Evolutionary conservation across 2,329 filamentous ascomycete genomes (phyloP).

Genomic region (Monilinia fructigena): DNA sequence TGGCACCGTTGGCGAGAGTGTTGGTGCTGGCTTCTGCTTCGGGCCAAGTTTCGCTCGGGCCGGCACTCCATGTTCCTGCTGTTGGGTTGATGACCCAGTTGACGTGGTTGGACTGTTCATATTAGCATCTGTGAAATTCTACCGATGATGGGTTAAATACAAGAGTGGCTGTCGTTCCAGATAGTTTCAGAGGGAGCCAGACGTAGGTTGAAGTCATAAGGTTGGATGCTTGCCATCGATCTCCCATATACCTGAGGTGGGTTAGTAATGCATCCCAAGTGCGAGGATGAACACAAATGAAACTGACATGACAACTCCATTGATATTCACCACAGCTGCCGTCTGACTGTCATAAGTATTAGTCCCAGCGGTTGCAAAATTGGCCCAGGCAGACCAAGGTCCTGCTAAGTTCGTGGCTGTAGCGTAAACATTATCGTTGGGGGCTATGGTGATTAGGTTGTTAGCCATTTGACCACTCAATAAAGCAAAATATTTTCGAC

Average conservation of each 20-base stretch:
- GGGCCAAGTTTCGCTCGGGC: slow-evolving; percentile 47
- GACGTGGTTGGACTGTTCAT: slow-evolving; percentile 46
- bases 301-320: slow-evolving; percentile 37
- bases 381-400: slow-evolving; percentile 60
- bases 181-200: slow-evolving; percentile 60
- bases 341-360: slow-evolving; percentile 61
- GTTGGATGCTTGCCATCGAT: slow-evolving; percentile 62
- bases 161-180: slow-evolving; percentile 51
- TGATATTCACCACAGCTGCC: slow-evolving; percentile 54
- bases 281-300: not conserved
- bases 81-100: slow-evolving; percentile 53
- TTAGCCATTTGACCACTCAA: not conserved
- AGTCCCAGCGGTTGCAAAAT: slow-evolving; percentile 56
- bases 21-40: slow-evolving; percentile 51
- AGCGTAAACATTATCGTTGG: slow-evolving; percentile 65
- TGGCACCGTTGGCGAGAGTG: slow-evolving; percentile 48
- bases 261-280: not conserved
- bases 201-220: slow-evolving; percentile 61
- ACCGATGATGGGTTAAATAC: slow-evolving; percentile 26
- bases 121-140: slow-evolving; percentile 9
- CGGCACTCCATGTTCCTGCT: slow-evolving; percentile 46
- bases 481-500: not conserved
- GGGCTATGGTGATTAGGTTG: slow-evolving; percentile 23
- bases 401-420: slow-evolving; percentile 56
- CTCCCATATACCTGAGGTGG: slow-evolving; percentile 58